Conservation (phyloP, 2,329 filamentous ascomycete species). For the Myriosclerotinia duriaeana region DNA sequence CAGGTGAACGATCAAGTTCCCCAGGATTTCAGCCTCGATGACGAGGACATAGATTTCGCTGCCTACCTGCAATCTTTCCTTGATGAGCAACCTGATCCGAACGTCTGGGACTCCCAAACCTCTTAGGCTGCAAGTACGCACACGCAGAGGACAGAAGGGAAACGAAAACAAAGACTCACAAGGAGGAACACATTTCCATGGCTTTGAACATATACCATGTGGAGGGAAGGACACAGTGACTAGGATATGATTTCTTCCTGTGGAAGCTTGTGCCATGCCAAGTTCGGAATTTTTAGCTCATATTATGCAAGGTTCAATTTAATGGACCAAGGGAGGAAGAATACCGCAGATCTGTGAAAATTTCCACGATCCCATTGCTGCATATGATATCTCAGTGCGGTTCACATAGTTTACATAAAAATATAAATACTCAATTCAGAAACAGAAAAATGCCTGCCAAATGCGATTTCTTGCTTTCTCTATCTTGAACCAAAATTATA, state of each 20-base stretch:
- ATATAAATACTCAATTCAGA: neutral
- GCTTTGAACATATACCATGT: no score
- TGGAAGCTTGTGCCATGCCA: neutral
- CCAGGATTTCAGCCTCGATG: neutral
- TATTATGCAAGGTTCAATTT: neutral
- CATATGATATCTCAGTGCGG: neutral
- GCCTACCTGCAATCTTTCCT: neutral
- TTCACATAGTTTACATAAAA: neutral
- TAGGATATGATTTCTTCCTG: neutral
- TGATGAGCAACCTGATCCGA: no score
- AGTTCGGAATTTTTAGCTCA: neutral
- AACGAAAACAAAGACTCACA: neutral
- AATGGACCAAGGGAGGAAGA: rapidly evolving
- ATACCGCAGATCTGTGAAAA: neutral
- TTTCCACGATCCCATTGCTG: neutral
- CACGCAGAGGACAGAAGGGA: neutral
- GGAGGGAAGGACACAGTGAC: neutral
- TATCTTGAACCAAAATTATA: neutral
- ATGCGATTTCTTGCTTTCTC: neutral
- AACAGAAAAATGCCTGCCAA: neutral
- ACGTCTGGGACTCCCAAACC: no score
- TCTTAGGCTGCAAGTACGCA: neutral
- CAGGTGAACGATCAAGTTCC: neutral
- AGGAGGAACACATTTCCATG: neutral
- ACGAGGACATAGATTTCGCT: neutral